Evolutionary conservation across 225 moss, liverwort and hornwort genomes (phyloP).

Genomic region (Ulota crispa): DNA sequence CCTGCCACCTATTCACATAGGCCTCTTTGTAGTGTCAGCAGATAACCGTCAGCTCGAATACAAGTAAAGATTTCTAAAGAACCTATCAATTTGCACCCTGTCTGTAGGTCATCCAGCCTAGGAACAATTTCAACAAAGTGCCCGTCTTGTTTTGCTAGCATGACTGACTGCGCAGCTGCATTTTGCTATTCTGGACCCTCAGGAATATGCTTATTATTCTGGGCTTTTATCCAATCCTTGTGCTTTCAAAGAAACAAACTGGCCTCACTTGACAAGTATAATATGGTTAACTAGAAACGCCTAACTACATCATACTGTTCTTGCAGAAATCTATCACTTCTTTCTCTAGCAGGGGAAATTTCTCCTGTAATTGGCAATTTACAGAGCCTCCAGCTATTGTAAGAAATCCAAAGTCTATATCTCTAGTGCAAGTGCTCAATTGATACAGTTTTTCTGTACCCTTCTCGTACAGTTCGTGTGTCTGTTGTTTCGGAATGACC

Average conservation of each 20-base stretch:
- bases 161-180: background rate
- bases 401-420: conserved; percentile 17
- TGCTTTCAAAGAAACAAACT: background rate
- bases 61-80: background rate
- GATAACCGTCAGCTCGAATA: background rate
- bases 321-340: conserved; percentile 52
- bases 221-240: background rate
- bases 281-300: background rate
- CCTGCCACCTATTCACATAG: background rate
- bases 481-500: background rate
- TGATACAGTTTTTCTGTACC: background rate
- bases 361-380: conserved; percentile 51
- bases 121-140: background rate
- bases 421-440: background rate
- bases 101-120: background rate
- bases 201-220: background rate
- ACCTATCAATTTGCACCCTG: background rate
- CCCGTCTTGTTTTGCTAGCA: background rate
- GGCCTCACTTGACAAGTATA: background rate
- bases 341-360: conserved; percentile 49
- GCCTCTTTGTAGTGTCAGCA: background rate
- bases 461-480: background rate
- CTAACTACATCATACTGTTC: background rate
- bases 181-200: background rate
- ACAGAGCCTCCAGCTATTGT: conserved; percentile 53